Percentiles rank a stretch among this genome's conserved stretches.
These are phyloP conservation scores for Debaryomycetaceae sp. DNA, from an alignment of 1,139 yeast species.

Conservation along the genomic window DNA sequence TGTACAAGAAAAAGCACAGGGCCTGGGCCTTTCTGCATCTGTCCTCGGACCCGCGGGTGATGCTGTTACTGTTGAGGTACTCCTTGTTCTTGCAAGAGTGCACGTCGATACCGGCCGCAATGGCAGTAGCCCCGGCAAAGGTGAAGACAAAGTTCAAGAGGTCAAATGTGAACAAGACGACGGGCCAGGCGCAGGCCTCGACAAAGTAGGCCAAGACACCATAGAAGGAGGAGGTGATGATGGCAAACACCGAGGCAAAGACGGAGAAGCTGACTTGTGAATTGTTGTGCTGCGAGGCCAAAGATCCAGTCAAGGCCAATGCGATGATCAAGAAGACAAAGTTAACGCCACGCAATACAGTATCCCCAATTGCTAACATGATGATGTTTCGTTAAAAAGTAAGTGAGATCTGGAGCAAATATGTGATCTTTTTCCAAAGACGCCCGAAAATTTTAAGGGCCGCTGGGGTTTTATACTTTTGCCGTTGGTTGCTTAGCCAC, in stretches of 20 bases:
- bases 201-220: constrained; percentile 72
- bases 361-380: constrained; percentile 63
- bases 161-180: constrained; percentile 63
- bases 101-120: constrained; percentile 79
- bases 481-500: neutral
- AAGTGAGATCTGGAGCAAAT: too few relatives aligned
- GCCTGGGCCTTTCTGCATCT: constrained; percentile 98
- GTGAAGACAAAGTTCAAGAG: constrained; percentile 84
- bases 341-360: constrained; percentile 62
- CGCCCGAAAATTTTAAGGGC: too few relatives aligned
- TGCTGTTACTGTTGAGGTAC: constrained; percentile 54
- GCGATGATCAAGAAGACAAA: constrained; percentile 66
- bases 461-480: neutral
- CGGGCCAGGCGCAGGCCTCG: constrained; percentile 80
- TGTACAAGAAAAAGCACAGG: constrained; percentile 79
- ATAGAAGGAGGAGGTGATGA: constrained; percentile 70
- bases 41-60: constrained; percentile 63
- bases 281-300: constrained; percentile 60
- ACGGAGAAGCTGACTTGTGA: constrained; percentile 85
- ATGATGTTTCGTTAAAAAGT: too few relatives aligned
- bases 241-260: constrained; percentile 78
- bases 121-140: constrained; percentile 87
- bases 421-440: too few relatives aligned
- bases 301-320: constrained; percentile 77
- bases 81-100: constrained; percentile 71